Base-by-base conservation (phyloP, 768 basidiomycete genomes). In the Panellus pusillus region DNA sequence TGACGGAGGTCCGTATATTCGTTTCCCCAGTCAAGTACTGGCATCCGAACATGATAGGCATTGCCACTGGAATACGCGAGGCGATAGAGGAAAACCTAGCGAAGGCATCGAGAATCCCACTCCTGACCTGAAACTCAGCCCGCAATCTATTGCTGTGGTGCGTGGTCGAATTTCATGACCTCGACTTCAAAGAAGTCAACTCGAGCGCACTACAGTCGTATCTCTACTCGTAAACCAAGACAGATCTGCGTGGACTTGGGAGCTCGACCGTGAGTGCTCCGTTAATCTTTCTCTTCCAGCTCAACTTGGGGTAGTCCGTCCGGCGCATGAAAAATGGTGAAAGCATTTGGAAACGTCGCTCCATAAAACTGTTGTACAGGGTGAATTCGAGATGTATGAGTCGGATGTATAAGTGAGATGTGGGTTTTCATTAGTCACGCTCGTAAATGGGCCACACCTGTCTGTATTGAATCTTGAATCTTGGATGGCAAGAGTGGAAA, bases 71-170 rank as follows among this genome's bases (percentile, higher is more conserved):
- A 19, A 60, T 15, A 41, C 35, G 1, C 50, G 54, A 1, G 58
- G 58, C 4, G 42, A 60, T 11, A 77, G 24, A 24, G 24, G 81
- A 46, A 42, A 75, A 43, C 64, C 60, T 14, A 71, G 57, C 55
- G 74, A 53, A 39, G 65, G 58, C 19, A 58, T 54, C 29, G 51
- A 59, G 51, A 53, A 29, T 53, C 38, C 6, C 64, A 58, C 35
- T 65, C 69, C 32, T 66, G 71, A 37, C 59, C 72, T 4, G 67
- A 71, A 24, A 42, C 73, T 93, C 27, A 71, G 73, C 44, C 86
- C 91, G 0, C 79, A 84, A 32, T 83, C 82, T 61, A 89, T 92
- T 53, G 89, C 87, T 11, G 73, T 80, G 64, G 89, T 87, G 56
- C 6, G 79, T 64, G 18, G 14, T 38, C 27, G 2, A 24, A 3